These are phyloP conservation scores for Xylaria acuta DNA, from an alignment of 495 filamentous ascomycete species.

Conservation along the genomic window DNA sequence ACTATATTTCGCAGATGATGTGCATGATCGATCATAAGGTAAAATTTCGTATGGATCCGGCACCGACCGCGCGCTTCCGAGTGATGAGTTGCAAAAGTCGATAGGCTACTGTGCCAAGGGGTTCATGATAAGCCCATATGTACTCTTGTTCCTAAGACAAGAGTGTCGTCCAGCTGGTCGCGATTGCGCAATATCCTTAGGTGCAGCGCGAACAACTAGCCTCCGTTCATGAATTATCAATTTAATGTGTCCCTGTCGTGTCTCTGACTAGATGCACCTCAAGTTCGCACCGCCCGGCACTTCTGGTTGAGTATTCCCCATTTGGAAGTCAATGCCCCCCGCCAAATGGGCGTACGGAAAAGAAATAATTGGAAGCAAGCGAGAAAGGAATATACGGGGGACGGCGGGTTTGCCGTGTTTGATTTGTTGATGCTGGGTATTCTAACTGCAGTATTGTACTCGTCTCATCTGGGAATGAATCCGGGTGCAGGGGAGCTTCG, in stretches of 20 bases:
- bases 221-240: neutral
- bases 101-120: neutral
- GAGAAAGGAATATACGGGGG: neutral
- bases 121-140: neutral
- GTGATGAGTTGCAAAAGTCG: neutral
- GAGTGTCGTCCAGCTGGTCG: neutral
- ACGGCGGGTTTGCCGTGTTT: constrained; percentile 5
- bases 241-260: neutral
- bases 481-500: constrained; percentile 2
- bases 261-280: constrained; percentile 2
- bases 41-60: constrained; percentile 6
- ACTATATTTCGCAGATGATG: constrained; percentile 16
- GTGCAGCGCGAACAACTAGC: neutral
- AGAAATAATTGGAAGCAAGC: neutral
- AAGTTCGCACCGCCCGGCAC: neutral
- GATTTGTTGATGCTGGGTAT: constrained; percentile 3
- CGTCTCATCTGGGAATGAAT: constrained; percentile 15
- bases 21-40: constrained; percentile 25
- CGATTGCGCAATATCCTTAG: too few species aligned
- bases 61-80: neutral
- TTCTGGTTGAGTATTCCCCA: neutral
- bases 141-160: neutral
- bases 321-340: neutral
- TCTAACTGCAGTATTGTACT: neutral
- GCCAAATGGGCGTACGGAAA: constrained; percentile 13